Evolutionary conservation across 805 yeast genomes (phyloP), one percentile per base, ranked within the genome.

Genomic region (Wickerhamomyces subpelliculosus): DNA sequence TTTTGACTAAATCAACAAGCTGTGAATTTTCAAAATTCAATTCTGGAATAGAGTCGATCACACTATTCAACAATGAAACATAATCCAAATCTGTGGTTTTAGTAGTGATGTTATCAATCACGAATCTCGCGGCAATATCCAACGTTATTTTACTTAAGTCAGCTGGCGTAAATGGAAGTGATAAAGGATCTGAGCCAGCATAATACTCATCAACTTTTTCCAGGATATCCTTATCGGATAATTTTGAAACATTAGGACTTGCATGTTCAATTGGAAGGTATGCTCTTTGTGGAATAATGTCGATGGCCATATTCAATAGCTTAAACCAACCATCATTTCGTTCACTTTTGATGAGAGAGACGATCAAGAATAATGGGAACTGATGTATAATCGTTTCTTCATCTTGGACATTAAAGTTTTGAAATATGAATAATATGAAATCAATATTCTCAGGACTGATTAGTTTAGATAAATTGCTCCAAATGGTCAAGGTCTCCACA

Each of bases 311-410:
- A 17, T 63, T 58, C 8, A 73, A 59, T 5, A 79, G 51, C 0
- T 52, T 46, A 17, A 70, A 51, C 65, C 78, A 69, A 8, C 49
- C 40, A 1, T 37, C 44, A 8, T 40, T 35, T 0, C 40, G 35
- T 7, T 44, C 39, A 18, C 34, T 51, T 17, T 55, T 50, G 4
- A 65, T 40, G 18, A 82, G 52, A 2, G 70, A 41, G 1, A 72
- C 62, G 16, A 86, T 47, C 1, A 88, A 54, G 1, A 84, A 69
- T 31, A 86, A 58, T 0, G 97, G 97, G 8, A 84, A 62, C 54
- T 90, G 96, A 16, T 72, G 69, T 0, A 76, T 64, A 8, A 81
- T 60, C 83, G 87, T 86, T 44, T 88, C 97, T 48, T 88, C 97
- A 45, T 90, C 98, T 30, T 73, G 75, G 22, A 88, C 77, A 45